These are phyloP conservation scores for Mesotaenium endlicherianum DNA, from an alignment of 139 green algal species.

Conservation along the genomic window DNA sequence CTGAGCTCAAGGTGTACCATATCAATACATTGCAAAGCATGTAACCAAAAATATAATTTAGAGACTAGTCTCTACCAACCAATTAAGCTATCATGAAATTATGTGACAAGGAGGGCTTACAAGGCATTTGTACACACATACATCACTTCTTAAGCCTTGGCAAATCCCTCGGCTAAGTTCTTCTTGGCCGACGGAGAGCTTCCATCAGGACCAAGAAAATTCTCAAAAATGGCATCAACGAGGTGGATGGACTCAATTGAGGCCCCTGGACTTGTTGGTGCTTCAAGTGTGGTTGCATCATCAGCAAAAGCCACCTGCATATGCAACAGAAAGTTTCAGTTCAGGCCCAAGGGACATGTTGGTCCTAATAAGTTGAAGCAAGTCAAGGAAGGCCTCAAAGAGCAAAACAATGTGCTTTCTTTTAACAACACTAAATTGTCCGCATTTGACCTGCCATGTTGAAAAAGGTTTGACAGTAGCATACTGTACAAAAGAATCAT, in stretches of 20 bases:
- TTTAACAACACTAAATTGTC: neutral
- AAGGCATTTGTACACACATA: too few species aligned
- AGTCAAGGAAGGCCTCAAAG: neutral
- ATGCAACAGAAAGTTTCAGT: neutral
- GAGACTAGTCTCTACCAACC: too few species aligned
- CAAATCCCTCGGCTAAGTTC: too few species aligned
- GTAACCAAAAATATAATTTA: too few species aligned
- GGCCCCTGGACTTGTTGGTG: neutral
- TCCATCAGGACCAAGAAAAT: conserved; percentile 27
- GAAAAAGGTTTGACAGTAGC: neutral
- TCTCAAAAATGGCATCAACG: neutral
- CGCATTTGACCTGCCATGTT: neutral
- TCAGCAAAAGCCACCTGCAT: conserved; percentile 5
- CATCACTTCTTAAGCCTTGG: too few species aligned
- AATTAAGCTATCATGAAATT: too few species aligned
- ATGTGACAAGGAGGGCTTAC: too few species aligned
- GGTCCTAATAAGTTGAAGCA: neutral
- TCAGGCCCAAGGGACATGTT: neutral
- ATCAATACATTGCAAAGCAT: too few species aligned
- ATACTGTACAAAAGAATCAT: neutral
- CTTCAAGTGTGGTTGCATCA: conserved; percentile 1
- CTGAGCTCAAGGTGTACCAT: too few species aligned
- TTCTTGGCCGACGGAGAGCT: too few species aligned
- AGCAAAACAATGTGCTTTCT: neutral
- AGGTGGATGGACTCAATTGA: neutral